Evolutionary conservation across 805 yeast species (phyloP).

Genomic region (Wickerhamiella parazyma): DNA sequence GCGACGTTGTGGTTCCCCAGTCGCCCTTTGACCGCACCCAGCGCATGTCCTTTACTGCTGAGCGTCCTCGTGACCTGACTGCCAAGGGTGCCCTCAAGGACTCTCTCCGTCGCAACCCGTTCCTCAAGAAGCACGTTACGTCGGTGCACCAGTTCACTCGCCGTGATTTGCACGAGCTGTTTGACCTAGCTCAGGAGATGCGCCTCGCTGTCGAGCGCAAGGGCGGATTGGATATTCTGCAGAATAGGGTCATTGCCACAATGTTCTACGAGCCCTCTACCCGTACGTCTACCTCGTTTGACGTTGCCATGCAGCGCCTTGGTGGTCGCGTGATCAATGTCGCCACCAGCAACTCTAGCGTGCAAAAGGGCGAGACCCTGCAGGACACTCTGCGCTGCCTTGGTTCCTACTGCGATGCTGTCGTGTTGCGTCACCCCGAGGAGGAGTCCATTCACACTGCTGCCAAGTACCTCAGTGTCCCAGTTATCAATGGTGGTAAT

Average conservation of each 20-base stretch:
- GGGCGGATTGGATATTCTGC: conserved; percentile 82
- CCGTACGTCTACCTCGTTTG: conserved; percentile 90
- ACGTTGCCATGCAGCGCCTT: conserved; percentile 98
- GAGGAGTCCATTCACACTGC: conserved; percentile 88
- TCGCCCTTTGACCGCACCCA: conserved; percentile 9
- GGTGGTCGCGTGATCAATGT: conserved; percentile 95
- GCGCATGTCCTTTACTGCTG: conserved; percentile 20
- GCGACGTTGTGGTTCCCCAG: background rate
- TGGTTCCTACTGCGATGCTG: conserved; percentile 92
- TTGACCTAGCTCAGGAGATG: conserved; percentile 97
- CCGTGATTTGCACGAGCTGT: conserved; percentile 79
- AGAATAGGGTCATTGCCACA: conserved; percentile 84
- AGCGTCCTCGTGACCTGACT: conserved; percentile 25
- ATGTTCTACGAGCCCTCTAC: conserved; percentile 98
- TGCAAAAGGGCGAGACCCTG: conserved; percentile 93
- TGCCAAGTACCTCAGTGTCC: conserved; percentile 92
- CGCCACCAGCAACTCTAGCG: conserved; percentile 77
- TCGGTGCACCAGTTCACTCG: conserved; percentile 82
- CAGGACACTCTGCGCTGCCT: conserved; percentile 93
- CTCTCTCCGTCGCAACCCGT: conserved; percentile 78
- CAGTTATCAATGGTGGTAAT: conserved; percentile 95
- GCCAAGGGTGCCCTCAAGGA: conserved; percentile 62
- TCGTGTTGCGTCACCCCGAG: conserved; percentile 91
- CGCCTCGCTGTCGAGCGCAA: conserved; percentile 91
- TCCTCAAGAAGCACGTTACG: conserved; percentile 73